Evolutionary conservation across 768 basidiomycete genomes (phyloP).

Genomic region (Mrakia frigida): DNA sequence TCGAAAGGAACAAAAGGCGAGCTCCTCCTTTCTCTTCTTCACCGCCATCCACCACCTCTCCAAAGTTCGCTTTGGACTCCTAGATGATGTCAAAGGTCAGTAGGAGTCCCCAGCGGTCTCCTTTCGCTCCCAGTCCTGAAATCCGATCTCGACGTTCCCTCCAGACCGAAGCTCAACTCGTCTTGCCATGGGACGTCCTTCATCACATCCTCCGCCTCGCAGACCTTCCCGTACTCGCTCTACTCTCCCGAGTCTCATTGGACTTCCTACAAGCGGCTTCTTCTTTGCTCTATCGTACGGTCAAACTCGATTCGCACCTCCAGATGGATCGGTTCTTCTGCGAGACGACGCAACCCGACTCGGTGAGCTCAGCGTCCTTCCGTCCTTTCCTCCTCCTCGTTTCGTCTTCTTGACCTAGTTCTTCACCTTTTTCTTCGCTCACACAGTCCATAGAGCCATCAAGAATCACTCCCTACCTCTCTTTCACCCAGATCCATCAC

Average conservation of each 20-base stretch:
- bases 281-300: background rate
- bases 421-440: background rate
- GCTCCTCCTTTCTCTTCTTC: no score
- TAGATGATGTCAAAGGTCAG: no score
- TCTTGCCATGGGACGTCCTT: background rate
- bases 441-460: background rate
- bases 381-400: no score
- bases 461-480: background rate
- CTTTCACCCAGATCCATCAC: background rate
- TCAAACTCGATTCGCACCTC: background rate
- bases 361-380: no score
- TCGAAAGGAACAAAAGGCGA: no score
- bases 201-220: background rate
- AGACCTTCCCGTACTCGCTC: background rate
- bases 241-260: background rate
- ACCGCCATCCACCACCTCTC: no score
- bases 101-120: no score
- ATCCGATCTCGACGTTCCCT: no score
- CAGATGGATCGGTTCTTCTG: slow-evolving; percentile 11
- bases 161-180: background rate
- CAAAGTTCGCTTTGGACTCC: no score
- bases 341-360: no score
- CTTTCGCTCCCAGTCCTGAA: no score
- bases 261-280: background rate
- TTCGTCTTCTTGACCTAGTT: no score